Conservation (phyloP, 169 alveolate genomes). For the Babesia microti region DNA sequence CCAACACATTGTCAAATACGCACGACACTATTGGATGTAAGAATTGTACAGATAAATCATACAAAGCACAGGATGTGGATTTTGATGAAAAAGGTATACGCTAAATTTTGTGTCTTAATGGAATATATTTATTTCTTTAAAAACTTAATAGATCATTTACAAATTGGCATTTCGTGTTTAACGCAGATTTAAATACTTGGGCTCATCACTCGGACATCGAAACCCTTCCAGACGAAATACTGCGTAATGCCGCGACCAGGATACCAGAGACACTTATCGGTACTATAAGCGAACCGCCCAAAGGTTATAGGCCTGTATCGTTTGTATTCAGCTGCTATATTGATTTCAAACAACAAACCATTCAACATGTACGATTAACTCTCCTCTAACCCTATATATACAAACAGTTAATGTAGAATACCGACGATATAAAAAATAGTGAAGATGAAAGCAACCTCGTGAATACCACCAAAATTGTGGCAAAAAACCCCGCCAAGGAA, state of each 20-base stretch:
- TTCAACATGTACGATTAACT: too few species aligned
- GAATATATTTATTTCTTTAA: too few species aligned
- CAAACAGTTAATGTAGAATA: too few species aligned
- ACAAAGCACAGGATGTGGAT: slow-evolving; percentile 5
- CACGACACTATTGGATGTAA: slow-evolving; percentile 65
- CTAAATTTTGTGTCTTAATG: too few species aligned
- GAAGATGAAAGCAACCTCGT: too few species aligned
- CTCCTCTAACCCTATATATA: too few species aligned
- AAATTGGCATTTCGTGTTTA: background rate
- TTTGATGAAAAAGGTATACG: slow-evolving; percentile 36
- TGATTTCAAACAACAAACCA: slow-evolving; percentile 33
- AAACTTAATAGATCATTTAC: too few species aligned
- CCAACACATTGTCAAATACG: slow-evolving; percentile 60
- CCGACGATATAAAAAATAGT: too few species aligned
- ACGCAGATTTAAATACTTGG: slow-evolving; percentile 52
- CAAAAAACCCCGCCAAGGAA: too few species aligned
- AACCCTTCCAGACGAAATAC: slow-evolving; percentile 51
- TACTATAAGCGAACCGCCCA: slow-evolving; percentile 25
- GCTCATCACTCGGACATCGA: slow-evolving; percentile 57
- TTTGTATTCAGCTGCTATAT: slow-evolving; percentile 56
- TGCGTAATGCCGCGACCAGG: slow-evolving; percentile 38
- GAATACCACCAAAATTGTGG: too few species aligned
- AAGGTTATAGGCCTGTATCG: slow-evolving; percentile 40
- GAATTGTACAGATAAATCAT: slow-evolving; percentile 38
- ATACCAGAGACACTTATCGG: slow-evolving; percentile 5